Conservation (phyloP, 1,284 basidiomycete species). For the Ceratobasidium sp. region DNA sequence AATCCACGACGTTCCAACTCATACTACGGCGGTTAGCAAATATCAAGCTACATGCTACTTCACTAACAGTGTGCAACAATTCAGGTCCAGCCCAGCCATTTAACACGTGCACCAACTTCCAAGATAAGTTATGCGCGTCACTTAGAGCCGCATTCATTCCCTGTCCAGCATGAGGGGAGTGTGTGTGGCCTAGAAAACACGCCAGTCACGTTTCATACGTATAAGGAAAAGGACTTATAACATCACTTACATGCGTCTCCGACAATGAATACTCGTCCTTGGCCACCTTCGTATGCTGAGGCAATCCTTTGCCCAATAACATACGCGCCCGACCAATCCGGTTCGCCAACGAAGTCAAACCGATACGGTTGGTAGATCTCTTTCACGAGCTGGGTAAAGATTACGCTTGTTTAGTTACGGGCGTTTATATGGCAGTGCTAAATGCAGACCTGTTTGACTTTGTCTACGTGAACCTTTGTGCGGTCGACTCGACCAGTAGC, state of each 20-base stretch:
- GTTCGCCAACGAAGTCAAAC: slow-evolving; percentile 67
- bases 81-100: slow-evolving; percentile 75
- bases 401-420: too few relatives aligned
- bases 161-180: slow-evolving; percentile 56
- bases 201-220: background rate
- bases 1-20: slow-evolving; percentile 25
- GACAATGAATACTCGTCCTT: slow-evolving; percentile 60
- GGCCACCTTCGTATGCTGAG: slow-evolving; percentile 51
- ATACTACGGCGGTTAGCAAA: slow-evolving; percentile 4
- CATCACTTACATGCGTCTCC: slow-evolving; percentile 53
- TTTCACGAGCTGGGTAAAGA: slow-evolving; percentile 48
- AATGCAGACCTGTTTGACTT: slow-evolving; percentile 9
- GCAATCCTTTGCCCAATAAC: slow-evolving; percentile 55
- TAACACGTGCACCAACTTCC: slow-evolving; percentile 84
- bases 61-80: slow-evolving; percentile 76
- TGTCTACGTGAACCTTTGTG: slow-evolving; percentile 6
- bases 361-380: slow-evolving; percentile 76
- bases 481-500: slow-evolving; percentile 34
- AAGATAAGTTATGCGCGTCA: slow-evolving; percentile 60
- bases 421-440: too few relatives aligned
- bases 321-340: slow-evolving; percentile 79
- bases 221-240: too few relatives aligned
- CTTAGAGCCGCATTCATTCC: slow-evolving; percentile 56
- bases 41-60: slow-evolving; percentile 10
- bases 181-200: slow-evolving; percentile 52